Base-by-base conservation (phyloP, 1,139 yeast genomes). In the Kluyveromyces marxianus region DNA sequence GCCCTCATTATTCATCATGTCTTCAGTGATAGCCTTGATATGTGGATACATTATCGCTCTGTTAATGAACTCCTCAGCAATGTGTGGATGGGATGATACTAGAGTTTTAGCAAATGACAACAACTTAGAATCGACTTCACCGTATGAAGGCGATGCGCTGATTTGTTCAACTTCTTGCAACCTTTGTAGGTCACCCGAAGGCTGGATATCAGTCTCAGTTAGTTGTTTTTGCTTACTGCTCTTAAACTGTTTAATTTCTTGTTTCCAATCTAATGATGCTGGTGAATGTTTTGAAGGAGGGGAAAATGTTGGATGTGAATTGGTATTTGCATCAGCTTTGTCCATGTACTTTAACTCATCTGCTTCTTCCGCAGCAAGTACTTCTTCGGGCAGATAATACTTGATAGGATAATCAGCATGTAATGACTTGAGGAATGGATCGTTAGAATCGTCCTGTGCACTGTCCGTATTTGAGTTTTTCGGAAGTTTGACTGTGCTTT, bases 11-110 rank as follows among this genome's bases (percentile, higher is more conserved):
- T 53, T 50, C 59, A 60, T 60, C 41, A 63, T 41, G 44, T 61
- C 63, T 47, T 61, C 63, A 3, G 67, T 62, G 14, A 63, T 39
- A 10, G 58, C 56, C 39, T 58, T 51, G 59, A 63, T 61, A 39
- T 58, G 60, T 14, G 67, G 67, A 44, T 59, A 62, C 54, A 50
- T 50, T 55, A 60, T 52, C 53, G 62, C 53, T 46, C 58, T 56
- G 29, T 56, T 54, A 2, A 62, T 64, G 43, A 59, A 62, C 44
- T 62, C 66, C 42, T 61, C 53, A 2, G 66, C 65, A 34, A 63
- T 55, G 34, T 59, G 60, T 26, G 64, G 65, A 42, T 62, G 64
- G 1, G 66, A 58, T 4, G 67, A 61, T 7, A 62, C 57, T 40
- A 58, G 60, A 27, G 60, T 59, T 44, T 60, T 55, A 3, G 66